Evolutionary conservation across 2,329 filamentous ascomycete species (phyloP).

Genomic region (Pleochaeta shiraiana): DNA sequence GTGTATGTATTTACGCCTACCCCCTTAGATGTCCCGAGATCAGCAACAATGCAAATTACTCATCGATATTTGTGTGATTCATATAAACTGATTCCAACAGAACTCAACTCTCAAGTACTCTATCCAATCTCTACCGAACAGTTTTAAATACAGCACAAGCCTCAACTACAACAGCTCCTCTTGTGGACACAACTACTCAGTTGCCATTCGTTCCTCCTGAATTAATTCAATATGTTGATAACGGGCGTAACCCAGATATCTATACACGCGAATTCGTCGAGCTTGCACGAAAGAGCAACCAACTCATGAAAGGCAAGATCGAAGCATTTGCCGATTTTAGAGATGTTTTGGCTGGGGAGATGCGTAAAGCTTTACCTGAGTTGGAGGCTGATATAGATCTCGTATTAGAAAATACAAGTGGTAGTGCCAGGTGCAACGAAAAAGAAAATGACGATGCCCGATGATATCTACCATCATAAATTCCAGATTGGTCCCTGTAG

Average conservation of each 20-base stretch:
- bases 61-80: too few species aligned
- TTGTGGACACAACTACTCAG: constrained; percentile 4
- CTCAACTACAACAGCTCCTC: constrained; percentile 9
- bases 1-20: too few species aligned
- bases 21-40: too few species aligned
- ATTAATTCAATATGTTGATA: constrained; percentile 46
- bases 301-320: constrained; percentile 42
- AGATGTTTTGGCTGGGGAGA: constrained; percentile 31
- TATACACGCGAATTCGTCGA: constrained; percentile 56
- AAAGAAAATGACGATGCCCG: too few species aligned
- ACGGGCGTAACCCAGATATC: constrained; percentile 50
- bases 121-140: constrained; percentile 20
- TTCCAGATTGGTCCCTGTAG: too few species aligned
- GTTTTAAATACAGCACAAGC: constrained; percentile 17
- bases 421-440: too few species aligned
- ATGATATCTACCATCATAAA: too few species aligned
- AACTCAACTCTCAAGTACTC: constrained; percentile 21
- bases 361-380: constrained; percentile 16
- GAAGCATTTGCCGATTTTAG: constrained; percentile 37
- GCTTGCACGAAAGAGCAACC: constrained; percentile 41
- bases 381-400: constrained; percentile 13
- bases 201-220: constrained; percentile 37
- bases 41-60: not conserved
- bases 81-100: constrained; percentile 16
- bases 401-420: not conserved